Evolutionary conservation across 2,329 filamentous ascomycete genomes (phyloP), one percentile per base, ranked within the genome.

Genomic region (Fusarium equiseti): DNA sequence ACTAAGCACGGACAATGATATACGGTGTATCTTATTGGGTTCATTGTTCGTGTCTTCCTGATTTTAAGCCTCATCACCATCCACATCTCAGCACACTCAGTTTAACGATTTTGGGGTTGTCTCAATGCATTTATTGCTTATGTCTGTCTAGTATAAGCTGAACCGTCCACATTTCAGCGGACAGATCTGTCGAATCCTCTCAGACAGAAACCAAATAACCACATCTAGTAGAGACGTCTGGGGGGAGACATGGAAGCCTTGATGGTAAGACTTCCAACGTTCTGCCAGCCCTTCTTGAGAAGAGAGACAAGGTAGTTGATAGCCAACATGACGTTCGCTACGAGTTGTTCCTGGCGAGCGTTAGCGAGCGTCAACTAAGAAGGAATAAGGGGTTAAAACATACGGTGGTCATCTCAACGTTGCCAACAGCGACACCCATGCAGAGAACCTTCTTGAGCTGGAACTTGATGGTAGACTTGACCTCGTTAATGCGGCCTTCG

Each of bases 381-480:
- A 38, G 35, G 18, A 12, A 38, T n/a, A n/a, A 38, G 18, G 35
- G 35, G 3, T 38, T n/a, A n/a, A 38, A 38, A 38, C 35, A 38
- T 38, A 38, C 35, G 3, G 35, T 38, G 75, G 89, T 92, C 96
- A 99, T 99, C 80, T 91, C 94, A 80, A 99, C 96, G 87, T 99
- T 97, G 83, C 96, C 96, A 81, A 99, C 93, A 79, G 96, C 96
- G 83, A 98, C 95, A 92, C 95, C 96, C 91, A 99, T 95, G 90
- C 96, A 99, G 79, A 99, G 90, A 84, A 99, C 96, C 93, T 99
- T 99, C 94, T 99, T 99, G 82, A 99, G 90, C 91, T 99, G 95
- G 92, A 99, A 99, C 92, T 99, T 99, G 92, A 99, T 98, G 86
- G 96, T 99, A 80, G 94, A 97, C 92, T 98, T 98, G 90, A 99